Conservation (phyloP, 1,284 basidiomycete species). For the Ceratobasidium sp. region DNA sequence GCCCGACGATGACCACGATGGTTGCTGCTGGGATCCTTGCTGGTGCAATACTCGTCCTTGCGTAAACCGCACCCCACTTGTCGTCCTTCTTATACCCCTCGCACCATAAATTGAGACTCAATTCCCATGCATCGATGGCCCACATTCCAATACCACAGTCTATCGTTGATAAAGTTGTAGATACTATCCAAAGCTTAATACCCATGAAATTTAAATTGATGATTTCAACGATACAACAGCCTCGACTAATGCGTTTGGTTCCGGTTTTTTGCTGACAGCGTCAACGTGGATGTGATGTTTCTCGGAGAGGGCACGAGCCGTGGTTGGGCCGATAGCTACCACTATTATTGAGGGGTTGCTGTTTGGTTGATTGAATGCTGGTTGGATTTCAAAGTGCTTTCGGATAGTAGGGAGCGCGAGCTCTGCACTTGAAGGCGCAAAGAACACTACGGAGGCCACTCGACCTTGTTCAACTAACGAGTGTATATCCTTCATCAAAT, state of each 20-base stretch:
- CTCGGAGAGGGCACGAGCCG: conserved; percentile 59
- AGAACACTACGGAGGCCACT: conserved; percentile 62
- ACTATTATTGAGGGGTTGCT: conserved; percentile 48
- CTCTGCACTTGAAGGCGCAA: conserved; percentile 74
- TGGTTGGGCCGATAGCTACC: conserved; percentile 74
- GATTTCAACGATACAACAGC: conserved; percentile 49
- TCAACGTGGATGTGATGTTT: conserved; percentile 59
- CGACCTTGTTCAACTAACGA: neutral
- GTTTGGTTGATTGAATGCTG: conserved; percentile 2
- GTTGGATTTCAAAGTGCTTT: conserved; percentile 52
- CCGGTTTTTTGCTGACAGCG: conserved; percentile 63
- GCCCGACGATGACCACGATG: neutral
- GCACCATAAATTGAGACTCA: neutral
- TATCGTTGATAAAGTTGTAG: neutral
- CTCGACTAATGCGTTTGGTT: conserved; percentile 58
- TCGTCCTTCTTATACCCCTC: conserved; percentile 6
- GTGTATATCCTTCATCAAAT: neutral
- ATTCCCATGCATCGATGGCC: conserved; percentile 10
- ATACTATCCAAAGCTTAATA: neutral
- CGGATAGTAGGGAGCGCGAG: conserved; percentile 62
- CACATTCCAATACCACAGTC: conserved; percentile 20
- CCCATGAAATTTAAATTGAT: conserved; percentile 21
- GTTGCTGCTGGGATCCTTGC: neutral
- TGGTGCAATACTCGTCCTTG: neutral
- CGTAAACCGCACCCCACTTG: too few species aligned